phyloP scores from a whole-genome alignment of 768 basidiomycete genomes.

The Amanita brunnescens region DNA sequence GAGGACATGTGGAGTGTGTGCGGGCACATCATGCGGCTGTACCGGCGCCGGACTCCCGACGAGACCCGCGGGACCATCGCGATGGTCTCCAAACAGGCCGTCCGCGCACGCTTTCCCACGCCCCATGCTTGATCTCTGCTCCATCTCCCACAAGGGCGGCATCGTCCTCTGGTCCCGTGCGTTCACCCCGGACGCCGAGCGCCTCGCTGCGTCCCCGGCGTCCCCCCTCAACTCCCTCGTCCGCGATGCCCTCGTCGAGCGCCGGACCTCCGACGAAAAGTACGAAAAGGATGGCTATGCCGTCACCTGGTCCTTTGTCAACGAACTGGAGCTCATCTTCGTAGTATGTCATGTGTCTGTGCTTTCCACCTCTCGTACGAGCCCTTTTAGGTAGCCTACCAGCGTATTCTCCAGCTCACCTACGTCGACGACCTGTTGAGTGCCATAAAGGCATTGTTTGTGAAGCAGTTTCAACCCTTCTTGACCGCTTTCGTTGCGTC shows the following conservation, averaged over 20 bases:
- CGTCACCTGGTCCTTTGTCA: constrained; percentile 90
- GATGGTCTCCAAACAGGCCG: constrained; percentile 68
- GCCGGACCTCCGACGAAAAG: constrained; percentile 68
- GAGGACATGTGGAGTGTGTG: constrained; percentile 84
- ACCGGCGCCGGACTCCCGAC: constrained; percentile 44
- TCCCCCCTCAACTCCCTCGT: constrained; percentile 87
- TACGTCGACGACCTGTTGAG: constrained; percentile 86
- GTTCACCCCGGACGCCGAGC: constrained; percentile 80
- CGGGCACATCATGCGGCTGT: constrained; percentile 80
- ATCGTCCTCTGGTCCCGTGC: constrained; percentile 92
- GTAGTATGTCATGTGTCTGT: constrained; percentile 50
- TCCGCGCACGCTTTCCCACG: constrained; percentile 34
- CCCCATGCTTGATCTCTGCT: constrained; percentile 88
- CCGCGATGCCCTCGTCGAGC: constrained; percentile 87
- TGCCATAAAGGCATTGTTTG: constrained; percentile 75
- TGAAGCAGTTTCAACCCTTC: constrained; percentile 81
- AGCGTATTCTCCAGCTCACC: constrained; percentile 88
- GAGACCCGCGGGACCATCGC: constrained; percentile 37
- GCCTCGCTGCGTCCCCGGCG: constrained; percentile 57
- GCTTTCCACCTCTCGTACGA: constrained; percentile 1
- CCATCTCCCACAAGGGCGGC: constrained; percentile 92
- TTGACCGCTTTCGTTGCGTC: constrained; percentile 78
- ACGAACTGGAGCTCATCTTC: constrained; percentile 94
- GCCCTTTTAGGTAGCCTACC: constrained; percentile 75
- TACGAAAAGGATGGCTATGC: constrained; percentile 95